A percentile compares a stretch with the other conserved stretches of the same genome.
Conservation (phyloP, 192 early-diverging fungal species). For the Coemansia sp. region DNA sequence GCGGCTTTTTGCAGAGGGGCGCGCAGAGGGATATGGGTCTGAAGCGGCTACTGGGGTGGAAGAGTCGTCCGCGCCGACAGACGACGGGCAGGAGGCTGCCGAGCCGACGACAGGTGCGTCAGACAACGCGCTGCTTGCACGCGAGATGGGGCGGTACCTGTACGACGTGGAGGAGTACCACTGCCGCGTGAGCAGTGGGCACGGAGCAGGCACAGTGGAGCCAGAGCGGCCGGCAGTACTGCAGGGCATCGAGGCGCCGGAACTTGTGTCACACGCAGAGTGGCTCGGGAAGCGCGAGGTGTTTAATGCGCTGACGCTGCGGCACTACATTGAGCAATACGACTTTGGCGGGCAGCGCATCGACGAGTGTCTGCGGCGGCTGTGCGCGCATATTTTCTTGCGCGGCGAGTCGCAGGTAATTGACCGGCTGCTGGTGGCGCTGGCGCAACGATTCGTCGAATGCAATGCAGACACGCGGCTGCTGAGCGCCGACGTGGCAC, state of each 20-base stretch:
- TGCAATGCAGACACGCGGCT: constrained; percentile 70
- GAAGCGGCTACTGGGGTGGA: neutral
- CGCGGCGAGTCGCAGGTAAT: constrained; percentile 93
- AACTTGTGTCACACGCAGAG: constrained; percentile 43
- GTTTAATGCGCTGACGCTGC: constrained; percentile 59
- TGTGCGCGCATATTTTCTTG: constrained; percentile 78
- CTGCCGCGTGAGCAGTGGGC: constrained; percentile 9
- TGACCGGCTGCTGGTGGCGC: constrained; percentile 81
- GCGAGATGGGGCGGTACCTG: constrained; percentile 49
- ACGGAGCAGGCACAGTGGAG: constrained; percentile 9
- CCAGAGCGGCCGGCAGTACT: constrained; percentile 27
- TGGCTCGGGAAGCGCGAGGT: constrained; percentile 57
- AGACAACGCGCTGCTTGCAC: constrained; percentile 35
- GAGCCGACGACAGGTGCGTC: constrained; percentile 2
- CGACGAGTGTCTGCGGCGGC: constrained; percentile 74
- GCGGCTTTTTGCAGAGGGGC: constrained; percentile 3
- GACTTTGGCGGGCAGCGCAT: constrained; percentile 69
- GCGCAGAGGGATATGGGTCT: neutral
- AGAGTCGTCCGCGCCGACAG: neutral
- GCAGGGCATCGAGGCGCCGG: constrained; percentile 37
- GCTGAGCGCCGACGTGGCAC: constrained; percentile 68
- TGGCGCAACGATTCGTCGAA: constrained; percentile 78
- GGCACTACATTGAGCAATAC: constrained; percentile 76
- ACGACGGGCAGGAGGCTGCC: constrained; percentile 1
- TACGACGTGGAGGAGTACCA: constrained; percentile 43